Base-by-base conservation (phyloP, 1,284 basidiomycete genomes). In the Thelephora terrestris region DNA sequence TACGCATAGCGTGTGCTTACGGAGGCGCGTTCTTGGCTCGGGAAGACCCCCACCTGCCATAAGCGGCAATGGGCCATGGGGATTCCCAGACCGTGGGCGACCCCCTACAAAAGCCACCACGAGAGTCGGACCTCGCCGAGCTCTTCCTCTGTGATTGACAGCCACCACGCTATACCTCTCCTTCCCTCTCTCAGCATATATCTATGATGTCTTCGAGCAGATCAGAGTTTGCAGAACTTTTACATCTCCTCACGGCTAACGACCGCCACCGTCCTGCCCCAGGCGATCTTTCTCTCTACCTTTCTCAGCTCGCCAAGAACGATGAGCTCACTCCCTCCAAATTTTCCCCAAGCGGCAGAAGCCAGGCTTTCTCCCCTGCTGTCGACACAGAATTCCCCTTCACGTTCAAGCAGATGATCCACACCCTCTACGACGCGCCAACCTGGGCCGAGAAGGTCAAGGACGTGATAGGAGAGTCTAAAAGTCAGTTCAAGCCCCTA, bases 321-420 rank as follows among this genome's bases (percentile, higher is more conserved):
- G 39, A 6, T 6, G 18, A 9, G 12, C 21, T 20, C 21, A 42
- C 9, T 10, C n/a, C n/a, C 18, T 23, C 4, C 39, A 23, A 17
- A 42, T 14, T n/a, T 25, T 14, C 20, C 14, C 12, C 18, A 21
- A 12, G 18, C 14, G 25, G 10, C 21, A 42, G 6, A n/a, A 20
- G 39, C 39, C 10, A 42, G 12, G 39, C 39, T 14, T 14, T 23
- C 20, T 10, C 21, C 39, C 39, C 39, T 25, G n/a, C 25, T 18
- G 39, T 18, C 12, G 39, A 42, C 3, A 10, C 29, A 20, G 10
- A 42, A 16, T 42, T 23, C 39, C 39, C 39, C 5, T 42, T 42
- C 16, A 42, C 39, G 25, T 42, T 42, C 39, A 42, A 42, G 39
- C 10, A 10, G 16, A 42, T 42, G 39, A 42, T 42, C n/a, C 39